phyloP scores from a whole-genome alignment of 116 monocot genomes.

The Phalaenopsis hybrid region DNA sequence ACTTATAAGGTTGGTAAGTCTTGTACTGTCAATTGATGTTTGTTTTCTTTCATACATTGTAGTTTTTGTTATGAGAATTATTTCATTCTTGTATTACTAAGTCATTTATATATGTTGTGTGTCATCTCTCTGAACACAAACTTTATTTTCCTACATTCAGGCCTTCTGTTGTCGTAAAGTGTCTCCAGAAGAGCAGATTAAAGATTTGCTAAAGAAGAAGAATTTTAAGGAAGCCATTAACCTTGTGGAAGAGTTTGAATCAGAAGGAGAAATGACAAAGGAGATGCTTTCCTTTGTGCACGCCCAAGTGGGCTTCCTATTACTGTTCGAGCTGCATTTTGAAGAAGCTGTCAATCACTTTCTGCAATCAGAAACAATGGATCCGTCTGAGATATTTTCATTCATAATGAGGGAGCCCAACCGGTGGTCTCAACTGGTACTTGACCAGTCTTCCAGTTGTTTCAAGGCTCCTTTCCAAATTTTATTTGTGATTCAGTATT shows the following conservation, averaged over 20 bases:
- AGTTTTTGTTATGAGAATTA: not conserved
- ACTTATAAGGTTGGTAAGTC: conserved; percentile 66
- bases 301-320: conserved; percentile 93
- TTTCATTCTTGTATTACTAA: not conserved
- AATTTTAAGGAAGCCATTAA: conserved; percentile 56
- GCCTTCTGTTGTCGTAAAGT: conserved; percentile 60
- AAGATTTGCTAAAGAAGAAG: conserved; percentile 77
- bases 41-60: not conserved
- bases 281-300: conserved; percentile 86
- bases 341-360: conserved; percentile 96
- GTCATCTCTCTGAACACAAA: not conserved
- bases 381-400: conserved; percentile 93
- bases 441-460: not conserved
- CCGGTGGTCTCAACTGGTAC: conserved; percentile 87
- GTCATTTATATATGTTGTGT: not conserved
- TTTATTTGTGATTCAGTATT: not conserved
- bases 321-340: conserved; percentile 93
- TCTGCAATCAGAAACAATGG: conserved; percentile 83
- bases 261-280: conserved; percentile 81
- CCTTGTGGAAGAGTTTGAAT: conserved; percentile 67
- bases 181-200: conserved; percentile 83
- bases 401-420: conserved; percentile 95
- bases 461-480: not conserved
- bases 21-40: not conserved
- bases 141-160: conserved; percentile 28